Base-by-base conservation (phyloP, 1,139 yeast genomes). In the Ashbya aceris region DNA sequence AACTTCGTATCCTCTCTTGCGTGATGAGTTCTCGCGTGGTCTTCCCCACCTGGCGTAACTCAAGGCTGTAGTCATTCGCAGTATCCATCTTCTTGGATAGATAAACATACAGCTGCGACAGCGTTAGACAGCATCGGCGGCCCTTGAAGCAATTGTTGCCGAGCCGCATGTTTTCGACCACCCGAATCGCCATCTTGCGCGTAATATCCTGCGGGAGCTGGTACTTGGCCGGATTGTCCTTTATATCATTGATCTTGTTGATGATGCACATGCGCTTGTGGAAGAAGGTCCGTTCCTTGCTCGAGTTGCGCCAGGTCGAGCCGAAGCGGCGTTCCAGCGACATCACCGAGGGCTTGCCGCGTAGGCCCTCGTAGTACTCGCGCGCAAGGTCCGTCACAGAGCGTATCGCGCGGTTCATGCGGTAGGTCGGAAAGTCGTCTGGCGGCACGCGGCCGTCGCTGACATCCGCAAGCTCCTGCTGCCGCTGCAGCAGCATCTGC, bases 341-440 rank as follows among this genome's bases (percentile, higher is more conserved):
- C 45, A 53, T 23, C 7, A 56, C 46, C 2, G 61, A 56, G 1
- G 61, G 61, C 37, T 49, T 47, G 2, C 56, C 56, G 3, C 53
- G 51, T n/a, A 56, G 42, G 1, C 61, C 61, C 28, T 55, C 58
- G 41, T 48, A 56, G 40, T 56, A 56, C 38, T 56, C 61, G 12
- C 54, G 49, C 2, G 61, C 60, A 2, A 55, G 45, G 33, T 55
- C 57, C 9, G 44, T 42, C 5, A 56, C 58, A 14, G 51, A 53
- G 29, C 47, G 49, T 7, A 56, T 47, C 3, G 54, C 52, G 36
- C 60, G 45, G 34, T 54, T 55, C 40, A 56, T 50, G 35, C 42
- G 50, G 40, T 52, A 55, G 14, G 39, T 39, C 38, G 30, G 41
- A 13, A 26, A 34, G 27, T 34, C 37, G n/a, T 34, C 37, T 4